Conservation (phyloP, 495 filamentous ascomycete species). For the Talaromyces liani region DNA sequence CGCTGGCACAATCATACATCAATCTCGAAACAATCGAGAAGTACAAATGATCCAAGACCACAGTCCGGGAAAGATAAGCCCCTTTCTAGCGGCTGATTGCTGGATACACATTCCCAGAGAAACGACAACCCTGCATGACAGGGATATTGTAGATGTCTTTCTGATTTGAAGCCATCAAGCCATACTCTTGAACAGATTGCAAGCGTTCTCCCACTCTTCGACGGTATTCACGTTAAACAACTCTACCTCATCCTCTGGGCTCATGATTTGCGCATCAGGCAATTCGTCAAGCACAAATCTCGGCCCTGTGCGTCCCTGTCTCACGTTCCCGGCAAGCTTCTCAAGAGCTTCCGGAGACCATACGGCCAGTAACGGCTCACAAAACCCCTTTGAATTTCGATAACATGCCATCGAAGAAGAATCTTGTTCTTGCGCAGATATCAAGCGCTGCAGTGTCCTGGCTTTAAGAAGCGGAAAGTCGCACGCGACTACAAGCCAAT, state of each 20-base stretch:
- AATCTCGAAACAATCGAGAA: not conserved
- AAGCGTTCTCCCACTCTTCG: slow-evolving; percentile 15
- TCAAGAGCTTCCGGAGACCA: slow-evolving; percentile 15
- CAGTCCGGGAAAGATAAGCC: slow-evolving; percentile 13
- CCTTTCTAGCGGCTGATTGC: slow-evolving; percentile 13
- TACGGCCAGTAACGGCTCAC: slow-evolving; percentile 16
- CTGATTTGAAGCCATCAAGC: not conserved
- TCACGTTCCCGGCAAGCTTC: slow-evolving; percentile 12
- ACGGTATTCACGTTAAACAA: slow-evolving; percentile 15
- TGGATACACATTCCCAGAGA: slow-evolving; percentile 13
- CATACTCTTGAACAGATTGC: not conserved
- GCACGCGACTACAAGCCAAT: slow-evolving; percentile 19
- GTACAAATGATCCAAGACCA: slow-evolving; percentile 9
- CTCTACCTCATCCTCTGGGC: slow-evolving; percentile 15
- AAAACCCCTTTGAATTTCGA: slow-evolving; percentile 14
- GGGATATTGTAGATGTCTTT: slow-evolving; percentile 7
- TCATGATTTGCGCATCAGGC: slow-evolving; percentile 9
- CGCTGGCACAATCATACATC: not conserved
- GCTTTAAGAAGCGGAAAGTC: slow-evolving; percentile 18
- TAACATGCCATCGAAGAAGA: slow-evolving; percentile 16
- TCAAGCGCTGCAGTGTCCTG: slow-evolving; percentile 13
- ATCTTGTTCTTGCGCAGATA: slow-evolving; percentile 1
- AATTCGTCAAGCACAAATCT: slow-evolving; percentile 13
- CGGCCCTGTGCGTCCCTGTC: slow-evolving; percentile 11
- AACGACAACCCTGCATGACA: not conserved